Evolutionary conservation across 495 filamentous ascomycete genomes (phyloP).

Genomic region (Hyaloscypha bicolor): DNA sequence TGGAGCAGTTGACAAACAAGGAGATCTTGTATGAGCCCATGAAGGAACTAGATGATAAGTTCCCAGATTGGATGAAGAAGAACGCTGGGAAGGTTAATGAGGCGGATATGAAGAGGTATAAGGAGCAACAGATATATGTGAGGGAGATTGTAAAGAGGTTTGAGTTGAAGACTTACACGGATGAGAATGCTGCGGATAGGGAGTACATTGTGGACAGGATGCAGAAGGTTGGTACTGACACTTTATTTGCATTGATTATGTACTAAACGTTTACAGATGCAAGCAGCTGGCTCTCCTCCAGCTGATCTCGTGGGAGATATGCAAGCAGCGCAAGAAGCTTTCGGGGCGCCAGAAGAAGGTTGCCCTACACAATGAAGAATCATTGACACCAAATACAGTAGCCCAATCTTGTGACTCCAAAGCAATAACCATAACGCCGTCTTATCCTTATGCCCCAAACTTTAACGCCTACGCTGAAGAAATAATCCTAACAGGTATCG

Average conservation of each 20-base stretch:
- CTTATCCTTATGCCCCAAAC: constrained; percentile 15
- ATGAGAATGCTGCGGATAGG: constrained; percentile 77
- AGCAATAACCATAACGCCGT: constrained; percentile 12
- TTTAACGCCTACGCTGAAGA: constrained; percentile 31
- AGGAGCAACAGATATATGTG: constrained; percentile 81
- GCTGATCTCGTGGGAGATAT: constrained; percentile 89
- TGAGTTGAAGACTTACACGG: constrained; percentile 74
- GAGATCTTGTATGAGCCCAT: constrained; percentile 98
- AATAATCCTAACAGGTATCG: constrained; percentile 3
- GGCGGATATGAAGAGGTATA: constrained; percentile 78
- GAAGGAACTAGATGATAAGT: constrained; percentile 94
- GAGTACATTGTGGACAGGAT: constrained; percentile 96
- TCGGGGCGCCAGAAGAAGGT: constrained; percentile 68
- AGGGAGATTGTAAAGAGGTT: constrained; percentile 87
- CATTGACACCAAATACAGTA: constrained; percentile 28
- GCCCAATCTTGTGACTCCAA: background rate
- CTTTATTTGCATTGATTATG: constrained; percentile 13
- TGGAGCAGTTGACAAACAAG: constrained; percentile 97
- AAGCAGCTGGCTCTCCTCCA: constrained; percentile 88
- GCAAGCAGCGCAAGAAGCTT: constrained; percentile 71
- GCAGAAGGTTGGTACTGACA: constrained; percentile 74
- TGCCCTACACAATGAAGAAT: constrained; percentile 68
- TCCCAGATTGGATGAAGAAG: constrained; percentile 82
- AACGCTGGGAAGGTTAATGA: constrained; percentile 62
- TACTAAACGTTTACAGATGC: constrained; percentile 63